A percentile compares a stretch with the other conserved stretches of the same genome.
Conservation (phyloP, 192 early-diverging fungal species). For the Allomyces macrogynus region DNA sequence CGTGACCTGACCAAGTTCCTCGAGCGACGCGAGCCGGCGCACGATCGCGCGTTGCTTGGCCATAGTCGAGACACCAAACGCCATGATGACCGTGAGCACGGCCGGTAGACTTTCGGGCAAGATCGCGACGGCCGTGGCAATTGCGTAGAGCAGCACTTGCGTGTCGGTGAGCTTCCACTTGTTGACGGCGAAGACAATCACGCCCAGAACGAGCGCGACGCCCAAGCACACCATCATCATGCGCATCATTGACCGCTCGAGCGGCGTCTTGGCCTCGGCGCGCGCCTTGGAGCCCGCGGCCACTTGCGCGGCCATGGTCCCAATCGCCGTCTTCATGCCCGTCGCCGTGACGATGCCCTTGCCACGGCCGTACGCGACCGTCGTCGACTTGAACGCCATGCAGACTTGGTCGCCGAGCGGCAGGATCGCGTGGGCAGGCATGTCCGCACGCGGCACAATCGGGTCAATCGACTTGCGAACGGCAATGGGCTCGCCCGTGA, state of each 20-base stretch:
- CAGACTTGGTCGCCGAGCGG: slow-evolving; percentile 84
- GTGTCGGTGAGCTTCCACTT: slow-evolving; percentile 35
- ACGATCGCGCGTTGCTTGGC: slow-evolving; percentile 72
- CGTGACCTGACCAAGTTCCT: slow-evolving; percentile 85
- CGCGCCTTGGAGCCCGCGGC: slow-evolving; percentile 16
- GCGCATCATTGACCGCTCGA: slow-evolving; percentile 56
- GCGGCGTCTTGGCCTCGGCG: slow-evolving; percentile 29
- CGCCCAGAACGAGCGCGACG: slow-evolving; percentile 43
- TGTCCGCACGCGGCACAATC: slow-evolving; percentile 33
- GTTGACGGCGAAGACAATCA: slow-evolving; percentile 41
- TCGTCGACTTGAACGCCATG: slow-evolving; percentile 90
- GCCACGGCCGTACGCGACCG: slow-evolving; percentile 71
- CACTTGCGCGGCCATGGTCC: slow-evolving; percentile 82
- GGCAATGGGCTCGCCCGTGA: slow-evolving; percentile 79
- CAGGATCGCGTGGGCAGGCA: slow-evolving; percentile 6
- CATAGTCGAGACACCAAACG: slow-evolving; percentile 83
- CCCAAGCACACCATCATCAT: slow-evolving; percentile 65
- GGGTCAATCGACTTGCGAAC: slow-evolving; percentile 47
- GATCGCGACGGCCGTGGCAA: slow-evolving; percentile 83
- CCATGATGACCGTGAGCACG: slow-evolving; percentile 91
- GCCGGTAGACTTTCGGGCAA: slow-evolving; percentile 95
- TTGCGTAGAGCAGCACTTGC: slow-evolving; percentile 59
- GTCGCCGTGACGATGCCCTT: slow-evolving; percentile 83
- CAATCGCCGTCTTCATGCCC: slow-evolving; percentile 75
- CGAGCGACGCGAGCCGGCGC: slow-evolving; percentile 74